Conservation (phyloP, 2,329 filamentous ascomycete genomes). For the Stenocarpella maydis region DNA sequence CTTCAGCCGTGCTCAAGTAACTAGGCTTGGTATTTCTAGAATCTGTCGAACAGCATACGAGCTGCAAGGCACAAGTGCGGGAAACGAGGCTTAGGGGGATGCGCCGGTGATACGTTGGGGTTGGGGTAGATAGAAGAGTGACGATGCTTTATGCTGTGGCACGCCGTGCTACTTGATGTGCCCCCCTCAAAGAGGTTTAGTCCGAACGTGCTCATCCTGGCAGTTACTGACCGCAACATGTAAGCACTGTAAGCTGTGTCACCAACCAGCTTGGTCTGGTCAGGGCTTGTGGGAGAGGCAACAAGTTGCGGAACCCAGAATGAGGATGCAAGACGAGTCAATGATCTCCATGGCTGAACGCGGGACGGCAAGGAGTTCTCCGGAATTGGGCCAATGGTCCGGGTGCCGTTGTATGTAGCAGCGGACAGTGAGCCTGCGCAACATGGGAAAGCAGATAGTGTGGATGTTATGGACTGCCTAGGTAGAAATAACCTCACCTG, state of each 20-base stretch:
- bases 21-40: conserved; percentile 14
- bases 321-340: background rate
- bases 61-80: conserved; percentile 36
- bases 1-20: conserved; percentile 18
- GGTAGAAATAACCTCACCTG: conserved; percentile 24
- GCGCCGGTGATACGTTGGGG: conserved; percentile 27
- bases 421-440: background rate
- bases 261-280: conserved; percentile 5
- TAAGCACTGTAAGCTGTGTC: conserved; percentile 36
- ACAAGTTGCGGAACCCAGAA: conserved; percentile 1
- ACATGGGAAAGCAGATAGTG: background rate
- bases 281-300: background rate
- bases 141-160: conserved; percentile 29
- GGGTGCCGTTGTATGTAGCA: background rate
- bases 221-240: conserved; percentile 28
- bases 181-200: conserved; percentile 28
- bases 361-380: background rate
- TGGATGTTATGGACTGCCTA: background rate
- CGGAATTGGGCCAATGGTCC: background rate
- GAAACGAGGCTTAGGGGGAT: background rate
- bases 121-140: conserved; percentile 10
- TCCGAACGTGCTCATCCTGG: conserved; percentile 11
- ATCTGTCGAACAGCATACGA: conserved; percentile 34
- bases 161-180: conserved; percentile 14
- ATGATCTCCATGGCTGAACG: background rate